phyloP scores from a whole-genome alignment of 2,329 filamentous ascomycete genomes.

The Stromatinia cepivora region DNA sequence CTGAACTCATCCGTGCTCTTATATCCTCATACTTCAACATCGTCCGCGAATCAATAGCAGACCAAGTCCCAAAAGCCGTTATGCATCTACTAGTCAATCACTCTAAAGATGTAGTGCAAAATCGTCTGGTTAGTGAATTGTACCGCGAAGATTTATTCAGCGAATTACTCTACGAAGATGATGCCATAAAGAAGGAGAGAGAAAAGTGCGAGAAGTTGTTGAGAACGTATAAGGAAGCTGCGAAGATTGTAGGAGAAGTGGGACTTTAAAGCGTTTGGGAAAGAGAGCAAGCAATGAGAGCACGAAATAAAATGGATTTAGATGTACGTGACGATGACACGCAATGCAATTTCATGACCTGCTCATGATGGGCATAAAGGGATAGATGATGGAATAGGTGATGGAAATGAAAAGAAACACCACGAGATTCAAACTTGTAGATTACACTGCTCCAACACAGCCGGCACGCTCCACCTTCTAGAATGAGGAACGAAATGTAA shows the following conservation, averaged over 20 bases:
- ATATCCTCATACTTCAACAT: conserved; percentile 99
- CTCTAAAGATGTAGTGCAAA: conserved; percentile 97
- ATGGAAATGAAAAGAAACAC: conserved; percentile 10
- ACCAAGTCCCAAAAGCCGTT: conserved; percentile 97
- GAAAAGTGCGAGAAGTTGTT: conserved; percentile 98
- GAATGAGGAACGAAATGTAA: not conserved
- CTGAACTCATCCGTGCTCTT: conserved; percentile 90
- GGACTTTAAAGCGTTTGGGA: conserved; percentile 52
- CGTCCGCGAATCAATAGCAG: conserved; percentile 95
- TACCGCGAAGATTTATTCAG: conserved; percentile 91
- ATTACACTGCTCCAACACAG: conserved; percentile 11
- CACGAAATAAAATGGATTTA: not conserved
- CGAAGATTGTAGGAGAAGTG: conserved; percentile 98
- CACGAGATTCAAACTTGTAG: conserved; percentile 9
- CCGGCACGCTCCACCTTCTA: not conserved
- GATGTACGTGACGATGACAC: conserved; percentile 8
- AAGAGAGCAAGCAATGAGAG: not conserved
- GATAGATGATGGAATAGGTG: conserved; percentile 2
- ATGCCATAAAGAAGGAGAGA: conserved; percentile 93
- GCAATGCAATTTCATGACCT: conserved; percentile 17
- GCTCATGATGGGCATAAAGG: conserved; percentile 14
- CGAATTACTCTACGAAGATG: conserved; percentile 94
- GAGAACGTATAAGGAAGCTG: conserved; percentile 93
- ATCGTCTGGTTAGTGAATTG: conserved; percentile 89
- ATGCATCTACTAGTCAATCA: conserved; percentile 99